phyloP scores from a whole-genome alignment of 768 basidiomycete species.

The Pleurotus tuber-regium region DNA sequence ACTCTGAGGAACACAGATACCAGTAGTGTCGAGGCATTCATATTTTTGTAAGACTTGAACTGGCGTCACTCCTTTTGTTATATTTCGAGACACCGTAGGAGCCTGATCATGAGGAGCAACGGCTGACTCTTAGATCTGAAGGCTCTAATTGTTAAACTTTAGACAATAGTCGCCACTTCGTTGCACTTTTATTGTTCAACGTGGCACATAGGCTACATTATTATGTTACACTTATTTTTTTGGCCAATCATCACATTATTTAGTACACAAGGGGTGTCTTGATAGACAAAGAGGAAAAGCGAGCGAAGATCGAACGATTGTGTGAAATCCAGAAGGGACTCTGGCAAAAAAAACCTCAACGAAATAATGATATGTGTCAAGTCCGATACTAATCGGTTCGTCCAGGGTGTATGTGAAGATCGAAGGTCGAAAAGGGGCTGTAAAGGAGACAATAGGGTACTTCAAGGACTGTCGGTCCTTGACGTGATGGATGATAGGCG shows the following conservation, averaged over 20 bases:
- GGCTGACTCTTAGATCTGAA: too few species aligned
- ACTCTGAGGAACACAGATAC: too few species aligned
- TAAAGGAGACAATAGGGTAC: not conserved
- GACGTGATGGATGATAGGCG: conserved; percentile 35
- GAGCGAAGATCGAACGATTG: conserved; percentile 15
- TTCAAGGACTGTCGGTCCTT: conserved; percentile 19
- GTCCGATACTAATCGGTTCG: conserved; percentile 12
- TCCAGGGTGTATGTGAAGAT: not conserved
- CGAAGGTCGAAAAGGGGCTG: not conserved
- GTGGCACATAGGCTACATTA: conserved; percentile 1
- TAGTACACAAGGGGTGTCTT: not conserved
- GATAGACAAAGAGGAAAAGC: not conserved
- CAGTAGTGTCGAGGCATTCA: too few species aligned
- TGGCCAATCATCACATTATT: not conserved
- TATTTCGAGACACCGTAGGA: not conserved
- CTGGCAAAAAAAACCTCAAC: conserved; percentile 11
- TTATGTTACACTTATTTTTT: conserved; percentile 2
- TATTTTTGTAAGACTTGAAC: too few species aligned
- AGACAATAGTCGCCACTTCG: conserved; percentile 1
- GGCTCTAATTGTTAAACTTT: not conserved
- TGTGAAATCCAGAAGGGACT: conserved; percentile 1
- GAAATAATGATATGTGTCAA: conserved; percentile 14
- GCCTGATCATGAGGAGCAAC: too few species aligned
- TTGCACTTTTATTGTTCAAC: not conserved
- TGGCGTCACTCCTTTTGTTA: not conserved